Evolutionary conservation across 768 basidiomycete genomes (phyloP).

Genomic region (Boletellus emodensis): DNA sequence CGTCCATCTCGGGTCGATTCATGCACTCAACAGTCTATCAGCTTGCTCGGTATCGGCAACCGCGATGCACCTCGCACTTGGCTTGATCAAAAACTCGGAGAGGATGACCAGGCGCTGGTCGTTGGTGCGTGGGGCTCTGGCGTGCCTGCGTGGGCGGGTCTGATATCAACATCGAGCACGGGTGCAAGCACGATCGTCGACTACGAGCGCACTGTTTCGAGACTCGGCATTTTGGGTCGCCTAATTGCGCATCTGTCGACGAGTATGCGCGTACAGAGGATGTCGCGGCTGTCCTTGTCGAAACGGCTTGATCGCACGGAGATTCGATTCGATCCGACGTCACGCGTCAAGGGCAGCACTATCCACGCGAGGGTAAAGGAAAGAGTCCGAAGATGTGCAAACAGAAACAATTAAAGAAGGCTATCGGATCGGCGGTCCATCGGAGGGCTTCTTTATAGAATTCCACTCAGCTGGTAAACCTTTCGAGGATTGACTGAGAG

Average conservation of each 20-base stretch:
- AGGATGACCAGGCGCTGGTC: too few relatives aligned
- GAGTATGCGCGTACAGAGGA: conserved; percentile 32
- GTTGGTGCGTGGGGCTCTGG: too few relatives aligned
- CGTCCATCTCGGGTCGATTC: too few relatives aligned
- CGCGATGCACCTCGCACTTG: conserved; percentile 46
- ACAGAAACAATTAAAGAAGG: conserved; percentile 32
- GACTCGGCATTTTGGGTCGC: conserved; percentile 33
- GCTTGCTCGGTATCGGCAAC: conserved; percentile 45
- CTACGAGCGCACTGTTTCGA: conserved; percentile 26
- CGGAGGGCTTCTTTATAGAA: conserved; percentile 47
- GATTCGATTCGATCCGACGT: conserved; percentile 31
- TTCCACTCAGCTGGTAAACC: conserved; percentile 43
- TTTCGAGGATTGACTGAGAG: background rate
- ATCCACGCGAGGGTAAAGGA: conserved; percentile 35
- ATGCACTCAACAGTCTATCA: background rate
- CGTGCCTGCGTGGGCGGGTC: too few relatives aligned
- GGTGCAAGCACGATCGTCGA: conserved; percentile 29
- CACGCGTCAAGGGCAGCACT: conserved; percentile 28
- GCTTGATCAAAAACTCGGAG: conserved; percentile 18
- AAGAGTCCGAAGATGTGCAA: conserved; percentile 30
- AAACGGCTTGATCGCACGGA: conserved; percentile 29
- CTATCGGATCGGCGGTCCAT: conserved; percentile 28
- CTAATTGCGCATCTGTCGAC: conserved; percentile 30
- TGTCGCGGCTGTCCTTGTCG: conserved; percentile 31
- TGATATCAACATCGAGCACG: conserved; percentile 2